Conservation (phyloP, 352 stramenopile species). For the Phytophthora multivora region DNA sequence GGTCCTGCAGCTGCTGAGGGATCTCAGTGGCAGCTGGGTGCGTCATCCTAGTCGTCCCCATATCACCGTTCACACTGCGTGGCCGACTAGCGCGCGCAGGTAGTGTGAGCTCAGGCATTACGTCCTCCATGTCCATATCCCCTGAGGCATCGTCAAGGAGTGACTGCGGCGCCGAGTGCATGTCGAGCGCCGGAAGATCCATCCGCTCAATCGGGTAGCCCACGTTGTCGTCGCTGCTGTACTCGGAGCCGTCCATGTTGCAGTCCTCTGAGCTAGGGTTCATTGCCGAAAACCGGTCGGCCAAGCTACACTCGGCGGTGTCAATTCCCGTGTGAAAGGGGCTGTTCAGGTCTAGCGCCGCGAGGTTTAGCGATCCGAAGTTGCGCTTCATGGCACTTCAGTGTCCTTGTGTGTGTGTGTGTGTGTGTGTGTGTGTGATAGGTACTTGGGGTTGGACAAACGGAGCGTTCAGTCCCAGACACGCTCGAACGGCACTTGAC, state of each 20-base stretch:
- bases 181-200: conserved; percentile 5
- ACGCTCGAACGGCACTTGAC: conserved; percentile 22
- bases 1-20: conserved; percentile 37
- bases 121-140: conserved; percentile 34
- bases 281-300: conserved; percentile 33
- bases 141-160: conserved; percentile 14
- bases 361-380: conserved; percentile 59
- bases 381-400: conserved; percentile 50
- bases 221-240: conserved; percentile 44
- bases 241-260: conserved; percentile 26
- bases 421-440: conserved; percentile 7
- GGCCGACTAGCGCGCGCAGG: conserved; percentile 27
- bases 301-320: conserved; percentile 25
- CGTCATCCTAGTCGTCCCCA: conserved; percentile 20
- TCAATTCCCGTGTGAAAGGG: conserved; percentile 13
- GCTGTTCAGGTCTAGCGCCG: conserved; percentile 44
- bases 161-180: conserved; percentile 15
- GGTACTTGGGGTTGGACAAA: conserved; percentile 1
- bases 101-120: conserved; percentile 25
- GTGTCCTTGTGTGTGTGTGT: no score
- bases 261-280: conserved; percentile 33
- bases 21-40: conserved; percentile 24
- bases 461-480: conserved; percentile 26
- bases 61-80: conserved; percentile 25
- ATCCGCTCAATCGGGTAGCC: conserved; percentile 43